Conservation (phyloP, 225 moss, liverwort and hornwort genomes). For the Climacium dendroides region DNA sequence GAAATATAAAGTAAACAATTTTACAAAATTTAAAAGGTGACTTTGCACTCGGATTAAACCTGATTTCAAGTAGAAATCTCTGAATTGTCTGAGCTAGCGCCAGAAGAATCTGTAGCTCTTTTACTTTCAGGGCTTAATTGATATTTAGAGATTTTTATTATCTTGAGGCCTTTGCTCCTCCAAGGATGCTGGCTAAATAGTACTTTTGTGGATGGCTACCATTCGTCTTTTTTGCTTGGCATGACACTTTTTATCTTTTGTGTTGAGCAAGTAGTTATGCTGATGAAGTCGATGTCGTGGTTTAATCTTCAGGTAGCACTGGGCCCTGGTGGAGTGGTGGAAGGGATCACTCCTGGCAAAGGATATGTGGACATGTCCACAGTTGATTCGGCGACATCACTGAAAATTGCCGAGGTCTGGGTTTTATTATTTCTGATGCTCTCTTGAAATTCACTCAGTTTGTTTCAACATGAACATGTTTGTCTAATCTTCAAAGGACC, state of each 20-base stretch:
- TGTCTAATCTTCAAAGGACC: background rate
- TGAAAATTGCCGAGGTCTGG: constrained; percentile 61
- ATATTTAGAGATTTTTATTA: background rate
- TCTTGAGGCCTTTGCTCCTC: background rate
- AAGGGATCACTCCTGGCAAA: constrained; percentile 57
- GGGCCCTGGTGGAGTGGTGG: constrained; percentile 61
- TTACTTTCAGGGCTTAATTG: background rate
- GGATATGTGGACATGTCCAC: constrained; percentile 97
- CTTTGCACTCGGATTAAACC: no score
- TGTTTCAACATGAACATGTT: background rate
- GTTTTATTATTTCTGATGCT: background rate
- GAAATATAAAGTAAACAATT: background rate
- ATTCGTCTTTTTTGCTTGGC: background rate
- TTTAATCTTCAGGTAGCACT: constrained; percentile 48
- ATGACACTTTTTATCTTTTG: background rate
- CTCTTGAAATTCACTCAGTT: background rate
- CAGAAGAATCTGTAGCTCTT: background rate
- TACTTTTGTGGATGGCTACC: background rate
- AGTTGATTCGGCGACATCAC: constrained; percentile 66
- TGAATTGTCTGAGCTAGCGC: background rate
- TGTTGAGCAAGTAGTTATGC: background rate
- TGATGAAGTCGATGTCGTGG: background rate
- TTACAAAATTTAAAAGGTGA: no score
- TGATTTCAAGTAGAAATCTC: background rate
- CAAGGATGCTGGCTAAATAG: background rate